phyloP scores from a whole-genome alignment of 768 basidiomycete species.

The Pholiota molesta region DNA sequence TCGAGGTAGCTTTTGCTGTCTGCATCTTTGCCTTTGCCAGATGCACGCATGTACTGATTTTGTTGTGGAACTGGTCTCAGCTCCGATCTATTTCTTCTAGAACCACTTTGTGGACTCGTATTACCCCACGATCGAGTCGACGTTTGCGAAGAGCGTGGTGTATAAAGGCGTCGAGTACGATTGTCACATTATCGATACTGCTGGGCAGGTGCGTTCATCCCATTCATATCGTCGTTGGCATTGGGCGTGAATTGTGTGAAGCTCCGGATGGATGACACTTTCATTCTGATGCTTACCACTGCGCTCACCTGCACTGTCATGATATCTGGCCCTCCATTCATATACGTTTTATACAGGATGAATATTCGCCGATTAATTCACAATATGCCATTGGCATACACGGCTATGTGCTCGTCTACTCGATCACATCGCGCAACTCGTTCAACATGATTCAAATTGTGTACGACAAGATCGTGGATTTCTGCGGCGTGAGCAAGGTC shows the following conservation, averaged over 20 bases:
- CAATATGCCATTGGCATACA: slow-evolving; percentile 97
- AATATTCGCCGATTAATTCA: slow-evolving; percentile 91
- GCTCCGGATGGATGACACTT: too few relatives aligned
- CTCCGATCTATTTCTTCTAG: slow-evolving; percentile 21
- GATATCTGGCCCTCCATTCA: not conserved
- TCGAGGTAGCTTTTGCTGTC: slow-evolving; percentile 50
- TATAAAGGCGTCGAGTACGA: slow-evolving; percentile 92
- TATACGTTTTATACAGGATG: slow-evolving; percentile 55
- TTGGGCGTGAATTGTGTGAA: not conserved
- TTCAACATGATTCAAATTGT: slow-evolving; percentile 96
- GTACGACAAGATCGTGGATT: slow-evolving; percentile 95
- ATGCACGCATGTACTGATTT: not conserved
- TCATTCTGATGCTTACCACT: too few relatives aligned
- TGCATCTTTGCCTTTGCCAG: not conserved
- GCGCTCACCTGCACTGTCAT: too few relatives aligned
- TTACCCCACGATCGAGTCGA: slow-evolving; percentile 94
- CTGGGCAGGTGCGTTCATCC: slow-evolving; percentile 76
- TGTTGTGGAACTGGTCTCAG: not conserved
- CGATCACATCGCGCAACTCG: slow-evolving; percentile 83
- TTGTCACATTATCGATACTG: slow-evolving; percentile 97
- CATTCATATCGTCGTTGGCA: slow-evolving; percentile 3
- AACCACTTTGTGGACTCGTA: slow-evolving; percentile 90
- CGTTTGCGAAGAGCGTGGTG: slow-evolving; percentile 81
- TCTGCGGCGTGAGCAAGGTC: slow-evolving; percentile 82
- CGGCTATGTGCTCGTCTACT: slow-evolving; percentile 96